Conservation (phyloP, 768 basidiomycete species). For the Lentinula edodes region DNA sequence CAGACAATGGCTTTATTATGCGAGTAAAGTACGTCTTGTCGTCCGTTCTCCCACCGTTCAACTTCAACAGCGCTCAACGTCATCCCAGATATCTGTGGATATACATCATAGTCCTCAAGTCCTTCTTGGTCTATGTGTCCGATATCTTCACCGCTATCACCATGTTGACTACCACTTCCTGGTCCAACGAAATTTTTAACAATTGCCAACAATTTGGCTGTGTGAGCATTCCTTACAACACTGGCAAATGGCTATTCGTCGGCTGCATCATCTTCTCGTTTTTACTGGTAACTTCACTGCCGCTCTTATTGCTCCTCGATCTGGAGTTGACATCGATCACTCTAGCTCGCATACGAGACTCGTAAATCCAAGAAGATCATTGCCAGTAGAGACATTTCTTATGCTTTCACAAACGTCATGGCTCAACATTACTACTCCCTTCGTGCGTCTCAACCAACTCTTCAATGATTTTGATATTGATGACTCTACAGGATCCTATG, state of each 20-base stretch:
- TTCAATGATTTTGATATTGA: neutral
- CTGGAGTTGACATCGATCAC: constrained; percentile 1
- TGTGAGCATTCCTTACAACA: constrained; percentile 79
- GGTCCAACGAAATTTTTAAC: constrained; percentile 89
- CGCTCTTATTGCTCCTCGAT: neutral
- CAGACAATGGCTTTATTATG: constrained; percentile 80
- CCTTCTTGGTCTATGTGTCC: constrained; percentile 92
- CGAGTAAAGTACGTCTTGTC: constrained; percentile 65
- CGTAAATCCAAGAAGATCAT: constrained; percentile 93
- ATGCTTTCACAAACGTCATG: constrained; percentile 97
- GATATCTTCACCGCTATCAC: constrained; percentile 98
- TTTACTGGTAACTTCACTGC: constrained; percentile 59
- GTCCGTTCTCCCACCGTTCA: neutral
- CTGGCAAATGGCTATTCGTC: constrained; percentile 95
- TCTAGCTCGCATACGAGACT: constrained; percentile 84
- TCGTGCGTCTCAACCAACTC: constrained; percentile 43
- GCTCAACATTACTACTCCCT: constrained; percentile 96
- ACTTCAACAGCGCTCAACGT: neutral
- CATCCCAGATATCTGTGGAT: constrained; percentile 79
- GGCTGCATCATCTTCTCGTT: constrained; percentile 99
- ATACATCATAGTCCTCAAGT: constrained; percentile 91
- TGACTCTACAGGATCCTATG: constrained; percentile 69
- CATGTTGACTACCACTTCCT: constrained; percentile 86
- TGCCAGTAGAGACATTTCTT: constrained; percentile 92
- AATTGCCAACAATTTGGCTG: constrained; percentile 66